phyloP scores from a whole-genome alignment of 106 monocot genomes.

The Acorus gramineus region DNA sequence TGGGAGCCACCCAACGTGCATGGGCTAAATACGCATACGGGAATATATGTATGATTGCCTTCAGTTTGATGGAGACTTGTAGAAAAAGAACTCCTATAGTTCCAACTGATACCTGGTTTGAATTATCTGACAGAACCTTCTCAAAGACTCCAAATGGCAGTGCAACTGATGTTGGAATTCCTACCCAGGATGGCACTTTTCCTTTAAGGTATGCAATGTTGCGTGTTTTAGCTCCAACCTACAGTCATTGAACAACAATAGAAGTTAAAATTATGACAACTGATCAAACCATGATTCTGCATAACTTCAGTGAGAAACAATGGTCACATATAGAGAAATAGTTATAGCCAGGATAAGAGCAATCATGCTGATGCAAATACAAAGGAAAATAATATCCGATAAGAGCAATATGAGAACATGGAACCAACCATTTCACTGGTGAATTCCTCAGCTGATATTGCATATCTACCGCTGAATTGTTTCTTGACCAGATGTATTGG shows the following conservation, averaged over 20 bases:
- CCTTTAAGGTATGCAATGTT: slow-evolving; percentile 72
- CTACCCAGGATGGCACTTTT: slow-evolving; percentile 87
- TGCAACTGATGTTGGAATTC: slow-evolving; percentile 90
- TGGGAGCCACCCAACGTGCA: too few species aligned
- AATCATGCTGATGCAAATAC: too few species aligned
- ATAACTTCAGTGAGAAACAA: too few species aligned
- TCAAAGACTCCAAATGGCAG: slow-evolving; percentile 99
- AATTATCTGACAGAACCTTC: slow-evolving; percentile 67
- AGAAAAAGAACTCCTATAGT: too few species aligned
- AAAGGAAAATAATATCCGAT: too few species aligned
- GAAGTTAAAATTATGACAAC: not conserved
- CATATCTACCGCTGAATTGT: slow-evolving; percentile 76
- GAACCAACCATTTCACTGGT: slow-evolving; percentile 63
- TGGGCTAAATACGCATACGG: too few species aligned
- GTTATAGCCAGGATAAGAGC: too few species aligned
- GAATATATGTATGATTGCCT: too few species aligned
- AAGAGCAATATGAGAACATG: not conserved
- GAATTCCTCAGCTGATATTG: slow-evolving; percentile 82
- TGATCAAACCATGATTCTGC: not conserved
- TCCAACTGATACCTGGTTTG: slow-evolving; percentile 42
- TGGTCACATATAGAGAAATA: too few species aligned
- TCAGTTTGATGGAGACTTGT: too few species aligned
- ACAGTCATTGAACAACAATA: slow-evolving; percentile 3
- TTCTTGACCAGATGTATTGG: slow-evolving; percentile 53
- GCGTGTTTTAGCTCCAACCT: slow-evolving; percentile 96